phyloP scores from a whole-genome alignment of 768 basidiomycete genomes.

The Phallus indusiatus region DNA sequence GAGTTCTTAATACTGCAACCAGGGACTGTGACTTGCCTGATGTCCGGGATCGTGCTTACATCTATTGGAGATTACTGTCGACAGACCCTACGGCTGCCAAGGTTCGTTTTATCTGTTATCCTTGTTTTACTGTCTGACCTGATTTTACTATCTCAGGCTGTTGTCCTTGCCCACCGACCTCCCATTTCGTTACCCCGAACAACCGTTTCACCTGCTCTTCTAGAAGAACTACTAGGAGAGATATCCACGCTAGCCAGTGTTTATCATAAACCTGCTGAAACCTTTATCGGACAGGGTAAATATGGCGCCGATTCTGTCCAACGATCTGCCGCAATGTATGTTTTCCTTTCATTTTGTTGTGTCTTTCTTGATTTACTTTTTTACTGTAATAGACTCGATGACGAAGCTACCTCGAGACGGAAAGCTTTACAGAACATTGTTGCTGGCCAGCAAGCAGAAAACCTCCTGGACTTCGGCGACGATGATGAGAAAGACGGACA shows the following conservation, averaged over 20 bases:
- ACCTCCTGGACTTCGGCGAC: slow-evolving; percentile 91
- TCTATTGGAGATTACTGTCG: slow-evolving; percentile 93
- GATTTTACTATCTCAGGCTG: slow-evolving; percentile 39
- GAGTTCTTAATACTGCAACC: slow-evolving; percentile 87
- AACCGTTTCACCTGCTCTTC: slow-evolving; percentile 74
- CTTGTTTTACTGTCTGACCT: neutral
- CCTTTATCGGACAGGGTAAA: slow-evolving; percentile 88
- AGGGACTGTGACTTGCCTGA: slow-evolving; percentile 97
- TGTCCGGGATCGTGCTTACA: slow-evolving; percentile 93
- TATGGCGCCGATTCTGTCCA: slow-evolving; percentile 75
- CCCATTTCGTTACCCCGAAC: slow-evolving; percentile 91
- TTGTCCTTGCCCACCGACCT: slow-evolving; percentile 85
- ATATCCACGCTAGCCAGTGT: slow-evolving; percentile 86
- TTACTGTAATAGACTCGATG: slow-evolving; percentile 47
- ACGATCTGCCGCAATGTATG: slow-evolving; percentile 52
- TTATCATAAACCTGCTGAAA: slow-evolving; percentile 95
- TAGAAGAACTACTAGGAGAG: slow-evolving; percentile 89
- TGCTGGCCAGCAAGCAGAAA: slow-evolving; percentile 88
- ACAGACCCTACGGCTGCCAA: slow-evolving; percentile 95
- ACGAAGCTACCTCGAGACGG: slow-evolving; percentile 53
- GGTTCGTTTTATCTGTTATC: slow-evolving; percentile 31
- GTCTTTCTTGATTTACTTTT: neutral
- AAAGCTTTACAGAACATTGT: slow-evolving; percentile 89
- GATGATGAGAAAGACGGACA: slow-evolving; percentile 47
- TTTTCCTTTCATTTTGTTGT: slow-evolving; percentile 9